Evolutionary conservation across 352 stramenopile species (phyloP), one percentile per base, ranked within the genome.

Genomic region (Phytopythium litorale): DNA sequence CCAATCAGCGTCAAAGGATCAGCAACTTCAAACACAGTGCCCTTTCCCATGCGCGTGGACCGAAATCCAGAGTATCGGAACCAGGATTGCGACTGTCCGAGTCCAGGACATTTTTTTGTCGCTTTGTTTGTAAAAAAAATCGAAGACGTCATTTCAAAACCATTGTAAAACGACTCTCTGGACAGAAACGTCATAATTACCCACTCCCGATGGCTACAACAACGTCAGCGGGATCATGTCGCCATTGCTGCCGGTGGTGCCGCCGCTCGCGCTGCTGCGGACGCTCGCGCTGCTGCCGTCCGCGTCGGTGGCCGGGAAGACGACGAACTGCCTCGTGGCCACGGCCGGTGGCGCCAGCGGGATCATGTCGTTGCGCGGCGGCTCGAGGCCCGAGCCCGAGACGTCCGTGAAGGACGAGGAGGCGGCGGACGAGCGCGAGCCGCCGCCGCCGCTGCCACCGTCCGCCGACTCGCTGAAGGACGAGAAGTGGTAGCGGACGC

Each of bases 331-430:
- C 23, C 21, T 25, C 35, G 16, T 8, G 11, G 23, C 25, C 7
- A 37, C 28, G 11, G 35, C 18, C n/a, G 18, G 33, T n/a, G 55
- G 55, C 1, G 23, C 23, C 23, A 60, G 55, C 28, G 40, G 55
- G 23, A 60, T 60, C 55, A 60, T 52, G 42, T 60, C 55, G 21
- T 60, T 60, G 23, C 55, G 55, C 15, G 23, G 16, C 50, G 7
- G 32, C 30, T 25, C 19, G 1, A n/a, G n/a, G n/a, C 12, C 21
- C 4, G 12, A 7, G 48, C 23, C 23, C 21, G 30, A 45, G 3
- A 45, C 32, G 51, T 57, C 32, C 30, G 19, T 57, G 51, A 43
- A 45, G 30, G 30, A 57, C 30, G 32, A 32, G 9, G 33, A 19
- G 30, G 51, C 25, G 30, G 30, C 48, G 23, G 48, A 53, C 13